phyloP scores from a whole-genome alignment of 176 grass and related monocot species.

The Coix lacrymajobi region DNA sequence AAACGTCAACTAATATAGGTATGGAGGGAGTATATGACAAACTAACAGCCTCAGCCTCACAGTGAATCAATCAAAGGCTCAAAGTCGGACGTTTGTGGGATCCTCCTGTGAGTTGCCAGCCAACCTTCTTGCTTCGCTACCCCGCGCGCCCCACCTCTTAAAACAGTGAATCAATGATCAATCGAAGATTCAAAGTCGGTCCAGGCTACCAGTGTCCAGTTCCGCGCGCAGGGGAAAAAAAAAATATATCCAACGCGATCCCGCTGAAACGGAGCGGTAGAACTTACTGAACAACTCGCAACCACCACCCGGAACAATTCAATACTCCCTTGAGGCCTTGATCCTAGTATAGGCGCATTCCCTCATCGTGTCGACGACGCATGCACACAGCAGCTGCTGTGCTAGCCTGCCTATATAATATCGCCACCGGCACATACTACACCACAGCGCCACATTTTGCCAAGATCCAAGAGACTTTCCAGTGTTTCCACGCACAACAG shows the following conservation, averaged over 20 bases:
- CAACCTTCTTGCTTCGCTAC: no score
- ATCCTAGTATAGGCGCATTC: not conserved
- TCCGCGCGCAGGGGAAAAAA: not conserved
- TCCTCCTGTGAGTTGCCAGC: no score
- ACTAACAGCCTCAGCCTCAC: no score
- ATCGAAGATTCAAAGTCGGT: not conserved
- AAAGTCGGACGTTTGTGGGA: no score
- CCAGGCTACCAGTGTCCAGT: not conserved
- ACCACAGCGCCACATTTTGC: not conserved
- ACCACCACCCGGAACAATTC: slow-evolving; percentile 5
- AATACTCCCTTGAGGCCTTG: not conserved
- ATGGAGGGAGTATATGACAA: no score
- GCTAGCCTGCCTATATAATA: not conserved
- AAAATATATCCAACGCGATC: not conserved
- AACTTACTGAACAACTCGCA: slow-evolving; percentile 25
- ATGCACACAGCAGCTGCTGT: not conserved
- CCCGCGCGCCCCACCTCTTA: no score
- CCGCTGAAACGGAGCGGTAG: not conserved
- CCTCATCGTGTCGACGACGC: not conserved
- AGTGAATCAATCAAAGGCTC: no score
- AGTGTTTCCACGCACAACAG: not conserved
- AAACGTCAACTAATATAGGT: no score
- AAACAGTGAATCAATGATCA: no score
- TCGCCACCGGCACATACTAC: not conserved
- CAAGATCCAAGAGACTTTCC: not conserved